These are phyloP conservation scores for Cymbomonas tetramitiformis DNA, from an alignment of 139 green algal genomes.

Conservation along the genomic window DNA sequence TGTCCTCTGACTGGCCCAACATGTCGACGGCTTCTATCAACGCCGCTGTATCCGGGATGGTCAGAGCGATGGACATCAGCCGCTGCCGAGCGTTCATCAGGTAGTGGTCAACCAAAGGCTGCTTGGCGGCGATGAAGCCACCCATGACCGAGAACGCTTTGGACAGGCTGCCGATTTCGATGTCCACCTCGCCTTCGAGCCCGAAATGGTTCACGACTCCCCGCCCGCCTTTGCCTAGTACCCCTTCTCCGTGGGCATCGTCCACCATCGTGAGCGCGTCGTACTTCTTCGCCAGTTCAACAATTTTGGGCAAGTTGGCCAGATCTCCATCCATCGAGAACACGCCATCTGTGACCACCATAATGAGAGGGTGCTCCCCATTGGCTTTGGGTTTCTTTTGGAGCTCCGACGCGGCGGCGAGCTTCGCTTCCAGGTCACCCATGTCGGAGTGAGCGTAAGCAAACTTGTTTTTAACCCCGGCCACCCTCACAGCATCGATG, in stretches of 20 bases:
- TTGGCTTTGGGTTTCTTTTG: no score
- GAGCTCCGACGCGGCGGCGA: conserved; percentile 8
- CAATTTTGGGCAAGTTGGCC: conserved; percentile 32
- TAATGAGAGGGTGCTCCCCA: no score
- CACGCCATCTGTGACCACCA: conserved; percentile 50
- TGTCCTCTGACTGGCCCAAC: no score
- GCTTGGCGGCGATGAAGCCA: no score
- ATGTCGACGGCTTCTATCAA: no score
- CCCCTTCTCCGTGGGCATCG: conserved; percentile 49
- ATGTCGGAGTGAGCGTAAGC: conserved; percentile 24
- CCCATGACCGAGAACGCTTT: conserved; percentile 62
- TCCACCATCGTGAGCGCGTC: conserved; percentile 37
- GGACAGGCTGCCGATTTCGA: conserved; percentile 54
- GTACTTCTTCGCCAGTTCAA: conserved; percentile 34
- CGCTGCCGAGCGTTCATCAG: no score
- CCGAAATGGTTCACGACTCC: conserved; percentile 44
- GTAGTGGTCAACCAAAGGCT: no score
- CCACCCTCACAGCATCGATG: conserved; percentile 58
- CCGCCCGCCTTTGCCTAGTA: conserved; percentile 39
- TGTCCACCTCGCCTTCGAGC: conserved; percentile 40
- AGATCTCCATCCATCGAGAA: conserved; percentile 56
- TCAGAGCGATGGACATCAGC: no score
- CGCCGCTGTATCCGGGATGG: no score
- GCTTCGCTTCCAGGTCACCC: conserved; percentile 22
- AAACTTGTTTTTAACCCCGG: conserved; percentile 34